phyloP scores from a whole-genome alignment of 2,329 filamentous ascomycete genomes.

The Ophiobolus disseminans region DNA sequence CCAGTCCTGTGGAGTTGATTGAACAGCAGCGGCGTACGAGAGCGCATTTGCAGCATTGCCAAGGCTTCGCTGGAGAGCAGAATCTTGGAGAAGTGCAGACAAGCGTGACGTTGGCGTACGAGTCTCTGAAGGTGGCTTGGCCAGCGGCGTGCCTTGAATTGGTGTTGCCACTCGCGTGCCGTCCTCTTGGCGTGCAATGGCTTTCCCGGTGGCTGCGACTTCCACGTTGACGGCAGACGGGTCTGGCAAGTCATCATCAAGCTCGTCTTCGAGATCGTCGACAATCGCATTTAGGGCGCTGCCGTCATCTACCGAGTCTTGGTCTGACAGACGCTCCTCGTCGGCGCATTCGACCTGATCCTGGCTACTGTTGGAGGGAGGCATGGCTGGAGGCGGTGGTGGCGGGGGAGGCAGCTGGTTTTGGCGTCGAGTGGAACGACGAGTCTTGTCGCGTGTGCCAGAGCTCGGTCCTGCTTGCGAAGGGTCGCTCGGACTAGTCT shows the following conservation, averaged over 20 bases:
- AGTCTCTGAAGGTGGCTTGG: conserved; percentile 37
- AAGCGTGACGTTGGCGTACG: conserved; percentile 39
- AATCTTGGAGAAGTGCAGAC: conserved; percentile 39
- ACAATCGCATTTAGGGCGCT: conserved; percentile 80
- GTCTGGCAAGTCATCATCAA: conserved; percentile 71
- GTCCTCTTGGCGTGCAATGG: conserved; percentile 90
- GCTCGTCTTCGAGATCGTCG: conserved; percentile 86
- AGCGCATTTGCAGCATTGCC: conserved; percentile 61
- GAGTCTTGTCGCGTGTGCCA: conserved; percentile 67
- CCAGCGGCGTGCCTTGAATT: conserved; percentile 60
- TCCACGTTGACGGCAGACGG: conserved; percentile 92
- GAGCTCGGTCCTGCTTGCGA: conserved; percentile 54
- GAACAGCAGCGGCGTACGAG: conserved; percentile 85
- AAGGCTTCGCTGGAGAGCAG: conserved; percentile 42
- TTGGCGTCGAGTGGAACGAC: conserved; percentile 68
- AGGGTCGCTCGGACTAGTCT: conserved; percentile 49
- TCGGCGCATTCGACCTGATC: conserved; percentile 90
- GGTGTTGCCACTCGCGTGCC: conserved; percentile 87
- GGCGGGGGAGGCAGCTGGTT: conserved; percentile 61
- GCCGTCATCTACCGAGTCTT: conserved; percentile 71
- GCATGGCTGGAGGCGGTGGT: conserved; percentile 58
- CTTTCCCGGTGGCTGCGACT: conserved; percentile 82
- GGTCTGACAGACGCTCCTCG: conserved; percentile 81
- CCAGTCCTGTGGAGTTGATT: conserved; percentile 87
- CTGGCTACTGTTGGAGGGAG: conserved; percentile 32